Evolutionary conservation across 768 basidiomycete genomes (phyloP).

Genomic region (Leccinum truebloodii): DNA sequence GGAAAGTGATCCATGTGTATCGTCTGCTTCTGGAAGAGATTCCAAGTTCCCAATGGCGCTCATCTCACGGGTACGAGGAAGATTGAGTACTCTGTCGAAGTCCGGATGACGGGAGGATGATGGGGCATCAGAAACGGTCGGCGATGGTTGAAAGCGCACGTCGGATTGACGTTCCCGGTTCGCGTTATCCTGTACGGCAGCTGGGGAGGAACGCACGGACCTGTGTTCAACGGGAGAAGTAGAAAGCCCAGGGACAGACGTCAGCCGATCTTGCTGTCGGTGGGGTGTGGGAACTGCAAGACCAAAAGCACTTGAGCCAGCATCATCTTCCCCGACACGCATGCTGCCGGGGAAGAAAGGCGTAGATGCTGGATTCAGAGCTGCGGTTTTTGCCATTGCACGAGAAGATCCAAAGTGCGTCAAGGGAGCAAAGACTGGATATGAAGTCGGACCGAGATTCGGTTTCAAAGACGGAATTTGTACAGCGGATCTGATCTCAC

Average conservation of each 20-base stretch:
- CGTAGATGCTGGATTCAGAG: conserved; percentile 79
- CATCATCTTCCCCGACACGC: conserved; percentile 59
- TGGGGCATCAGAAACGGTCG: conserved; percentile 42
- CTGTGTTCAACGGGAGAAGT: conserved; percentile 64
- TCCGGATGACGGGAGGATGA: conserved; percentile 51
- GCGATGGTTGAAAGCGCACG: conserved; percentile 40
- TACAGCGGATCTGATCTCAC: conserved; percentile 19
- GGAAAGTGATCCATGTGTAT: conserved; percentile 41
- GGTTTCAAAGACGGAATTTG: conserved; percentile 3
- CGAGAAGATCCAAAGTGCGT: conserved; percentile 16
- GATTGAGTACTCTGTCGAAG: conserved; percentile 44
- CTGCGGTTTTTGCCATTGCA: conserved; percentile 73
- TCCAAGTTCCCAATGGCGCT: conserved; percentile 53
- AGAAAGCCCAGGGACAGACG: conserved; percentile 57
- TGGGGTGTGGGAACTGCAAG: conserved; percentile 46
- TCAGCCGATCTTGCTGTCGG: conserved; percentile 43
- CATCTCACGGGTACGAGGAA: conserved; percentile 46
- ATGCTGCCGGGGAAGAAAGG: conserved; percentile 78
- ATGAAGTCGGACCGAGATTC: conserved; percentile 3
- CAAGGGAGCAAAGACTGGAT: conserved; percentile 29
- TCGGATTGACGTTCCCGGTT: conserved; percentile 22
- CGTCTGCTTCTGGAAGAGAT: conserved; percentile 56
- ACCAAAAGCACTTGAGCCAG: conserved; percentile 38
- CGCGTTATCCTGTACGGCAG: conserved; percentile 47
- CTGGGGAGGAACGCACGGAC: conserved; percentile 70